These are phyloP conservation scores for Saccharomyces hybrid DNA, from an alignment of 1,139 yeast species.

Conservation along the genomic window DNA sequence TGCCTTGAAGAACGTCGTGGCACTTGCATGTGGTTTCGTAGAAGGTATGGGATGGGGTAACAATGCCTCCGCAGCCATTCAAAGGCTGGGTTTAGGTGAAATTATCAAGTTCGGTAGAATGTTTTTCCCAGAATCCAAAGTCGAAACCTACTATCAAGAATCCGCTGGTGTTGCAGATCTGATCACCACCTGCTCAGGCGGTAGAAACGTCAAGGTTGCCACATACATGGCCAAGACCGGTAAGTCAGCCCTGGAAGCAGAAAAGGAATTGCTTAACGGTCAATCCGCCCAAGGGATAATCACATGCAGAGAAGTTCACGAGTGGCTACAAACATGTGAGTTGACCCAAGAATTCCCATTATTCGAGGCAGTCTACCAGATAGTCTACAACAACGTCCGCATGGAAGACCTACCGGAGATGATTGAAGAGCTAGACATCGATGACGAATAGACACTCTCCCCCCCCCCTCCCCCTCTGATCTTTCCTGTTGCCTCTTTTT, in stretches of 20 bases:
- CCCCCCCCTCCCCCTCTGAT: not conserved
- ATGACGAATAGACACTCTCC: not conserved
- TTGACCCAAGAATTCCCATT: slow-evolving; percentile 71
- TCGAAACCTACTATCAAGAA: slow-evolving; percentile 79
- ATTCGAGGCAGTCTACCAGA: slow-evolving; percentile 73
- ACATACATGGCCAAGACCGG: slow-evolving; percentile 64
- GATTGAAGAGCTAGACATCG: slow-evolving; percentile 38
- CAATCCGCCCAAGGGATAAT: slow-evolving; percentile 91
- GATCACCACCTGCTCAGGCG: slow-evolving; percentile 93
- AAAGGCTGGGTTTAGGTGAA: slow-evolving; percentile 86
- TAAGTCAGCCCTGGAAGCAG: slow-evolving; percentile 68
- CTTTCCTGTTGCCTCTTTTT: not conserved
- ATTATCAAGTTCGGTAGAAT: slow-evolving; percentile 73
- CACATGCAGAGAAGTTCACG: slow-evolving; percentile 83
- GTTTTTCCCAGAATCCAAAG: slow-evolving; percentile 59
- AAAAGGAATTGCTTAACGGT: slow-evolving; percentile 74
- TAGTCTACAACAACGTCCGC: slow-evolving; percentile 61
- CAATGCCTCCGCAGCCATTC: slow-evolving; percentile 90
- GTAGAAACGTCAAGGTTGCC: slow-evolving; percentile 87
- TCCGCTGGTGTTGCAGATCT: slow-evolving; percentile 94
- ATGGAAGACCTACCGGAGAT: slow-evolving; percentile 55
- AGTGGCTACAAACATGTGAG: slow-evolving; percentile 54
- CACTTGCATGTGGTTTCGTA: slow-evolving; percentile 88
- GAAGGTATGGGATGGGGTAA: slow-evolving; percentile 98
- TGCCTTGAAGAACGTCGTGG: slow-evolving; percentile 89